phyloP scores from a whole-genome alignment of 1,284 basidiomycete species.

The Papiliotrema laurentii region DNA sequence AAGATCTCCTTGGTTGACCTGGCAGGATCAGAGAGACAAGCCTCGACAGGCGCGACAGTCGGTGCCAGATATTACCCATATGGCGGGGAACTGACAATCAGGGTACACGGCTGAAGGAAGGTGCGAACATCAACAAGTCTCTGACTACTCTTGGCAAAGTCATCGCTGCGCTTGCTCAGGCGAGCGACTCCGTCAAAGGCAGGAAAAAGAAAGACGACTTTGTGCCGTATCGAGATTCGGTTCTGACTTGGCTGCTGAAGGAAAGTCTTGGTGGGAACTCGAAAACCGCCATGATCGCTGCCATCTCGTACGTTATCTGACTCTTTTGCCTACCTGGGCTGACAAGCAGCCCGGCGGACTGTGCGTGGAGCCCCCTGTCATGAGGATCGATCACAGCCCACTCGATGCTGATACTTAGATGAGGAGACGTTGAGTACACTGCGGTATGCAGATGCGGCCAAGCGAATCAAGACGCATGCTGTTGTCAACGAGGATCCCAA shows the following conservation, averaged over 20 bases:
- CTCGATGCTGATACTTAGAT: slow-evolving; percentile 47
- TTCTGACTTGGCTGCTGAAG: slow-evolving; percentile 95
- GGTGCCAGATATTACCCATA: slow-evolving; percentile 2
- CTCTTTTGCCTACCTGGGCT: background rate
- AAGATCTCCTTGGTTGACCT: slow-evolving; percentile 92
- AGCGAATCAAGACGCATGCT: slow-evolving; percentile 99
- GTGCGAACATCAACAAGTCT: slow-evolving; percentile 97
- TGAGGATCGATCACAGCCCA: background rate
- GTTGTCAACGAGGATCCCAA: slow-evolving; percentile 99
- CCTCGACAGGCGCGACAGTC: slow-evolving; percentile 88
- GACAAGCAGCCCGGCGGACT: slow-evolving; percentile 65
- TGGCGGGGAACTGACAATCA: slow-evolving; percentile 13
- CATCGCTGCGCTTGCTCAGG: slow-evolving; percentile 82
- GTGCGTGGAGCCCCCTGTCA: slow-evolving; percentile 11
- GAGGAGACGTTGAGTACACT: slow-evolving; percentile 75
- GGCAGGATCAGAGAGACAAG: slow-evolving; percentile 94
- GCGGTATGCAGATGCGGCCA: slow-evolving; percentile 94
- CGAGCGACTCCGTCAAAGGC: slow-evolving; percentile 59
- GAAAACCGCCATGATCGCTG: slow-evolving; percentile 85
- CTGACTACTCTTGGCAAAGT: slow-evolving; percentile 96
- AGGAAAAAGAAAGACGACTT: slow-evolving; percentile 87
- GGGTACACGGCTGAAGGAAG: slow-evolving; percentile 88
- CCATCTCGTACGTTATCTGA: slow-evolving; percentile 60
- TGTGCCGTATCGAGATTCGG: slow-evolving; percentile 90
- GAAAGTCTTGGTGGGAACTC: slow-evolving; percentile 94